Evolutionary conservation across 2,329 filamentous ascomycete genomes (phyloP).

Genomic region (Thyridium curvatum): DNA sequence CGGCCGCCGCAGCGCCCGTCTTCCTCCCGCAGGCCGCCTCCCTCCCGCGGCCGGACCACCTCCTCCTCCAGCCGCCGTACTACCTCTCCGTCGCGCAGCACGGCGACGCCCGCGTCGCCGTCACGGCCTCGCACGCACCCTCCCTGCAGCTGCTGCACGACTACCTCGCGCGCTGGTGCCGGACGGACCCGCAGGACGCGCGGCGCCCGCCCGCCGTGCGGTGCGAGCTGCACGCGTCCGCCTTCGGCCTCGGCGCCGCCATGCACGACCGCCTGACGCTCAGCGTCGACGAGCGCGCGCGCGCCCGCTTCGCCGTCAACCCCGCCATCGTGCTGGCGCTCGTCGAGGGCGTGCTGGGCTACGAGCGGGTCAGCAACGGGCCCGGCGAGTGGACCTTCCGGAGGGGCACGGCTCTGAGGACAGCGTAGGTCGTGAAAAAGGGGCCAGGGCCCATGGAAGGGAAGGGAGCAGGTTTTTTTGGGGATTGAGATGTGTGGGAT

Average conservation of each 20-base stretch:
- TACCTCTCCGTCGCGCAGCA: slow-evolving; percentile 31
- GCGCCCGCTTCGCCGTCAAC: slow-evolving; percentile 25
- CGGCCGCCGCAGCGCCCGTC: slow-evolving; percentile 9
- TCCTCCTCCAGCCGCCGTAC: slow-evolving; percentile 41
- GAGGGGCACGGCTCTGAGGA: not conserved
- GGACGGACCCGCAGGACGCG: slow-evolving; percentile 30
- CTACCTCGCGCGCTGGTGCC: slow-evolving; percentile 42
- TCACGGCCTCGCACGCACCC: slow-evolving; percentile 41
- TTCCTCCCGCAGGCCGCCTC: slow-evolving; percentile 32
- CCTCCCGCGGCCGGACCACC: slow-evolving; percentile 39
- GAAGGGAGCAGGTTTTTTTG: no score
- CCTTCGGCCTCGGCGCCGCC: slow-evolving; percentile 34
- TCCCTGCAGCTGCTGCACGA: slow-evolving; percentile 36
- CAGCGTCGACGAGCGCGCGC: slow-evolving; percentile 18
- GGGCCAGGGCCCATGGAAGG: no score
- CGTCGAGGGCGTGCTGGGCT: slow-evolving; percentile 41
- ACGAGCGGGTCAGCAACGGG: slow-evolving; percentile 20
- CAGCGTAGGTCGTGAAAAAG: no score
- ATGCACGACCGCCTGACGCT: slow-evolving; percentile 37
- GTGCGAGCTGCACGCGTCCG: slow-evolving; percentile 34
- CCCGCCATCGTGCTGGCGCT: slow-evolving; percentile 37
- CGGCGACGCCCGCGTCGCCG: slow-evolving; percentile 23
- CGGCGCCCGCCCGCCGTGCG: slow-evolving; percentile 34
- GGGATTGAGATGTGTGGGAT: no score
- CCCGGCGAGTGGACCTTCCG: slow-evolving; percentile 9